Percentiles rank a stretch among this genome's conserved stretches.
phyloP scores from a whole-genome alignment of 2,329 filamentous ascomycete genomes.

The Paecilomyces variotii region DNA sequence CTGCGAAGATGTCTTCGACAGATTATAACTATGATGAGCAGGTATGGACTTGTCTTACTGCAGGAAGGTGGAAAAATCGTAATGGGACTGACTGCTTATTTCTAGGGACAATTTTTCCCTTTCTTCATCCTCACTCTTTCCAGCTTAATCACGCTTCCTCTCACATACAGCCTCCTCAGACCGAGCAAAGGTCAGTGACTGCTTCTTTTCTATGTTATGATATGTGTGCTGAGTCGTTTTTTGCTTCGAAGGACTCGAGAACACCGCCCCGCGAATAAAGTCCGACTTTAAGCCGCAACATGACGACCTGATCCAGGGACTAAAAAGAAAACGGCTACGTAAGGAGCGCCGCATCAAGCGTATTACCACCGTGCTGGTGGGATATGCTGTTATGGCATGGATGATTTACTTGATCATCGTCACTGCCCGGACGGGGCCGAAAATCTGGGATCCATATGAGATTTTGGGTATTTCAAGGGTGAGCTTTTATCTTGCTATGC shows the following conservation, averaged over 20 bases:
- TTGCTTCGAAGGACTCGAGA: conserved; percentile 54
- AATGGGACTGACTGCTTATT: conserved; percentile 3
- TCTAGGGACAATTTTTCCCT: conserved; percentile 89
- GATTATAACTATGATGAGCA: conserved; percentile 98
- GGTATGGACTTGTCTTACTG: conserved; percentile 39
- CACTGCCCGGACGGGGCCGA: conserved; percentile 61
- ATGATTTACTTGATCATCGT: conserved; percentile 88
- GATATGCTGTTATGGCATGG: conserved; percentile 76
- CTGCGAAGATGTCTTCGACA: conserved; percentile 61
- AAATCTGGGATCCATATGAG: conserved; percentile 95
- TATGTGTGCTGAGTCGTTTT: conserved; percentile 7
- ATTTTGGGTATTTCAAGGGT: conserved; percentile 81
- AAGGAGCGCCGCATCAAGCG: conserved; percentile 85
- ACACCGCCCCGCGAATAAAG: conserved; percentile 72
- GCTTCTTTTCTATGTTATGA: neutral
- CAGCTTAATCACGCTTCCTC: conserved; percentile 76
- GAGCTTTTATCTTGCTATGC: conserved; percentile 21
- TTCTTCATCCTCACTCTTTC: conserved; percentile 94
- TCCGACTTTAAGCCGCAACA: conserved; percentile 74
- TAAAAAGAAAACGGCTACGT: conserved; percentile 80
- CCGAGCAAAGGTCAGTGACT: conserved; percentile 55
- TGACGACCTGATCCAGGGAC: conserved; percentile 71
- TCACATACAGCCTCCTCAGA: conserved; percentile 81
- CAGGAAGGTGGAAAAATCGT: neutral
- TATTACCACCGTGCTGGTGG: conserved; percentile 63